phyloP scores from a whole-genome alignment of 305 asterid genomes.

The Fraxinus sp. region DNA sequence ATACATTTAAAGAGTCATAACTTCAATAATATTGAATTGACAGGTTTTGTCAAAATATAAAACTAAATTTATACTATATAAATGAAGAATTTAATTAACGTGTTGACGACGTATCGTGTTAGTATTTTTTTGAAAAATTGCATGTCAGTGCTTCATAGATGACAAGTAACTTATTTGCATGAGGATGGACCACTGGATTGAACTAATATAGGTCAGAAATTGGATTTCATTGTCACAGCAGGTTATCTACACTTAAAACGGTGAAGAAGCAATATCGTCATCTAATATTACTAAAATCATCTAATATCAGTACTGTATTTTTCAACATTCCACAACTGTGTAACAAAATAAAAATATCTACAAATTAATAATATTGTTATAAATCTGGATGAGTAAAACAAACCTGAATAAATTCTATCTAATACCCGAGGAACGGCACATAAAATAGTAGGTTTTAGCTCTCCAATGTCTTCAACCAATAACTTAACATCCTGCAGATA shows the following conservation, averaged over 20 bases:
- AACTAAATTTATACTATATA: not conserved
- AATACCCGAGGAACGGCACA: constrained; percentile 97
- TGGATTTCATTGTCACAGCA: not conserved
- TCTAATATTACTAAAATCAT: constrained; percentile 9
- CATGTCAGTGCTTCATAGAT: not conserved
- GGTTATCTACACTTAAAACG: not conserved
- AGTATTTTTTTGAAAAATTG: not conserved
- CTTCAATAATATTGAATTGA: not conserved
- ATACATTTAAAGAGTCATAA: too few relatives aligned
- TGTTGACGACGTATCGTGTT: not conserved
- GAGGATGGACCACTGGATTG: constrained; percentile 11
- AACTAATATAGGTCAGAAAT: constrained; percentile 11
- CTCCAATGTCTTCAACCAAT: constrained; percentile 79
- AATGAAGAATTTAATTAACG: not conserved
- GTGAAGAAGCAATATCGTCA: not conserved
- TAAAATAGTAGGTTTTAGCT: constrained; percentile 81
- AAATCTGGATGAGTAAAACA: constrained; percentile 20
- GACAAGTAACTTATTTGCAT: not conserved
- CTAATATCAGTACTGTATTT: constrained; percentile 9
- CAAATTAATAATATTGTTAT: constrained; percentile 5
- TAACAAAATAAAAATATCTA: constrained; percentile 20
- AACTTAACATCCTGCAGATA: constrained; percentile 77
- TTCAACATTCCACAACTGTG: constrained; percentile 12
- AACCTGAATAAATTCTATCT: constrained; percentile 88
- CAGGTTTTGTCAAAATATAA: too few relatives aligned